Evolutionary conservation across 148 eudicot species (phyloP), one percentile per base, ranked within the genome.

Genomic region (Nepenthes gracilis): DNA sequence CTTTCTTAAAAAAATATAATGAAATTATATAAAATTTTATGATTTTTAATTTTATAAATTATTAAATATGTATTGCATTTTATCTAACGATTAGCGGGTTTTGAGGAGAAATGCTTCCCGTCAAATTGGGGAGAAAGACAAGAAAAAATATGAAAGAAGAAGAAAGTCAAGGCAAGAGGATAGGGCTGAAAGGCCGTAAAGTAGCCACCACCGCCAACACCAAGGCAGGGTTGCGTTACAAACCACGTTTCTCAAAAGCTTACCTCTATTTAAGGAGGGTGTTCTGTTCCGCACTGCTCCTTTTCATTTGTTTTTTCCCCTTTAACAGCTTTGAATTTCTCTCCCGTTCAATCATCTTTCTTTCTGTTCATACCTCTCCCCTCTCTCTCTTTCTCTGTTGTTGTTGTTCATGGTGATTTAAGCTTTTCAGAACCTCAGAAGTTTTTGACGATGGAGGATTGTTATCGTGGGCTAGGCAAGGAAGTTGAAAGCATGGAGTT

Each of bases 401-500:
- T 43, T 60, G 34, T 47, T 32, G 10, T 36, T 10, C 43, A 34
- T 37, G 14, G 1, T 38, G 7, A 35, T 47, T 5, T 33, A 47
- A 36, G 56, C 13, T 55, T 9, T 23, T 36, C 45, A 50, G 52
- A 5, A 12, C 14, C 6, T 12, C 13, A 33, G 57, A 34, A 59
- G 47, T 14, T 2, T 38, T 59, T 43, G 35, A 12, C 33, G 65
- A 81, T 83, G 84, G 86, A 75, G 57, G 64, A 61, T 4, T 37
- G 4, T 15, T 69, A 66, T 5, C 14, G 33, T 2, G 64, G 53
- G 36, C 14, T 54, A 23, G 47, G 43, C 37, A 55, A 37, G 64
- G 81, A 73, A 5, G 85, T 77, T 33, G 91, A 83, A 35, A 54
- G 70, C 35, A 79, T 87, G 53, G 96, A 83, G n/a, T 67, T 91